Base-by-base conservation (phyloP, 306 rosid species). In the Casuarina cunninghamiana region DNA sequence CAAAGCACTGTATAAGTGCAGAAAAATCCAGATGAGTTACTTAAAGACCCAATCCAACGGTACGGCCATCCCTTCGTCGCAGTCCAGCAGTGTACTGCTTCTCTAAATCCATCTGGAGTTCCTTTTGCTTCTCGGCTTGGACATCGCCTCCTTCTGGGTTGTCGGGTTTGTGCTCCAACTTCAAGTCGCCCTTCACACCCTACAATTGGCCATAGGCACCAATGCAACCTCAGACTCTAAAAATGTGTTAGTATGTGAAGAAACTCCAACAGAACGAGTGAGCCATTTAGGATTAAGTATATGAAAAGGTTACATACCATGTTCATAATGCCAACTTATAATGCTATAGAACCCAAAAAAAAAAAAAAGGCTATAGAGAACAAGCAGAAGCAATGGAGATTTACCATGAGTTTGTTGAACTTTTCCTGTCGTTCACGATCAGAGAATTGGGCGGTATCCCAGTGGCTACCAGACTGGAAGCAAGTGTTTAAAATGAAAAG, bases 181-280 rank as follows among this genome's bases (percentile, higher is more conserved):
- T 90, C 77, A 67, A 53, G 5, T 92, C 97, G 63, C 96, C 97
- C 81, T 88, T 95, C 85, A 93, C 89, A 82, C 99, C 99, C 99
- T 95, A 85, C 97, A 95, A 93, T 86, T 95, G 87, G 97, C 96
- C 98, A 95, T 89, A 89, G 97, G 97, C 97, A 96, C 86, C 90
- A 90, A 90, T 83, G 92, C 96, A 91, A 91, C 89, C 96, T 93
- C 94, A 96, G 98, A 95, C 94, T 95, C 97, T 89, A 88, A 93
- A 96, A 93, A 77, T 75, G 97, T 89, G 99, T 96, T 86, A 96
- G 98, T 96, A 87, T 69, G 89, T 42, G 96, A 82, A 82, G 63
- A 81, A 89, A 90, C 73, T 77, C 76, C 63, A 75, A 84, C 17
- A 74, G 77, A 80, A 74, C 69, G 70, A 82, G 71, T 74, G 81